A percentile compares a stretch with the other conserved stretches of the same genome.
These are phyloP conservation scores for Hanseniaspora lachancei DNA, from an alignment of 805 yeast genomes.

Conservation along the genomic window DNA sequence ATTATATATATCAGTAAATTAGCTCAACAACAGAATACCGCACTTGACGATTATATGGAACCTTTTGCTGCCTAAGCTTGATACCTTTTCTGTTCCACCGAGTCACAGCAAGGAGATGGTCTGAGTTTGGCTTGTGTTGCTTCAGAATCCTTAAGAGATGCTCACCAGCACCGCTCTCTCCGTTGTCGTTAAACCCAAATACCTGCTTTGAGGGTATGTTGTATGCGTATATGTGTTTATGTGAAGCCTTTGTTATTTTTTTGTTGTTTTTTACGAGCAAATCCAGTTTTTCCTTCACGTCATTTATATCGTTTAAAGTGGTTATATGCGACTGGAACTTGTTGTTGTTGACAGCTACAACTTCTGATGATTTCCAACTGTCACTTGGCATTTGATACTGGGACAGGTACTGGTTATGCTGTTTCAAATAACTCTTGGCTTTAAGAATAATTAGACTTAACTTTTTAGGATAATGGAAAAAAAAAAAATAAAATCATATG, in stretches of 20 bases:
- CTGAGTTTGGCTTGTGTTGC: slow-evolving; percentile 4
- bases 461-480: too few species aligned
- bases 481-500: too few species aligned
- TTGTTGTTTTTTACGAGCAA: slow-evolving; percentile 36
- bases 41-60: slow-evolving; percentile 8
- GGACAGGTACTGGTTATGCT: too few species aligned
- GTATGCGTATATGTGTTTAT: slow-evolving; percentile 58
- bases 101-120: slow-evolving; percentile 2
- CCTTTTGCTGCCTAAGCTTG: slow-evolving; percentile 13
- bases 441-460: background rate
- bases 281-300: slow-evolving; percentile 33
- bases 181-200: slow-evolving; percentile 50
- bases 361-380: slow-evolving; percentile 33
- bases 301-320: slow-evolving; percentile 27
- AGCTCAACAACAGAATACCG: background rate
- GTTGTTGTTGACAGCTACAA: slow-evolving; percentile 42
- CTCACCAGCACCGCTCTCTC: slow-evolving; percentile 64
- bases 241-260: slow-evolving; percentile 45
- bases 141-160: slow-evolving; percentile 44
- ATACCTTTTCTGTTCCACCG: slow-evolving; percentile 7
- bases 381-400: background rate
- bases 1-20: slow-evolving; percentile 1
- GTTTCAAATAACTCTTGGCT: background rate
- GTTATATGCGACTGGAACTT: slow-evolving; percentile 54
- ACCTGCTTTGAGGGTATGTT: slow-evolving; percentile 2